phyloP scores from a whole-genome alignment of 192 early-diverging fungal species.

The Coemansia sp. region DNA sequence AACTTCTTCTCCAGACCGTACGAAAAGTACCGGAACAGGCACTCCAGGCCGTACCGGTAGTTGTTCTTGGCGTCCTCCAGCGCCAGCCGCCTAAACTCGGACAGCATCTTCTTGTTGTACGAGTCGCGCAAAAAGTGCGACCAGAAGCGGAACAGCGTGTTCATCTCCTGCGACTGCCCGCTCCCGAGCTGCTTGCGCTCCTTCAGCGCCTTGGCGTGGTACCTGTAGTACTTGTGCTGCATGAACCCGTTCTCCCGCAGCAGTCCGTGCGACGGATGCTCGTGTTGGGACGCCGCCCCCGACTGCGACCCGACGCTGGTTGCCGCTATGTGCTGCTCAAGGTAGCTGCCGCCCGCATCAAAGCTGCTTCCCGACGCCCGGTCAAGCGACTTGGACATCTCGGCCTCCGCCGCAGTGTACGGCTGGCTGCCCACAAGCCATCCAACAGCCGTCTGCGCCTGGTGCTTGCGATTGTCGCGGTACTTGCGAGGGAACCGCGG shows the following conservation, averaged over 20 bases:
- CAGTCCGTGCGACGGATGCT: slow-evolving; percentile 92
- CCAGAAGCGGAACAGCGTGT: slow-evolving; percentile 97
- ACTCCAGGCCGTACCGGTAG: slow-evolving; percentile 96
- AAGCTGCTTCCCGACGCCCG: slow-evolving; percentile 50
- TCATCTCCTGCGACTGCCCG: slow-evolving; percentile 95
- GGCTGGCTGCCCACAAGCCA: slow-evolving; percentile 75
- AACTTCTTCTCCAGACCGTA: slow-evolving; percentile 92
- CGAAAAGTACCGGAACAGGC: slow-evolving; percentile 95
- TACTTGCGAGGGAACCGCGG: slow-evolving; percentile 55
- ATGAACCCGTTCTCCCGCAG: slow-evolving; percentile 96
- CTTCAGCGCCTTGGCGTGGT: slow-evolving; percentile 87
- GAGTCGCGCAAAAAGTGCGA: slow-evolving; percentile 96
- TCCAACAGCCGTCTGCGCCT: slow-evolving; percentile 69
- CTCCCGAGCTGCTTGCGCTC: slow-evolving; percentile 89
- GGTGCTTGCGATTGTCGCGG: slow-evolving; percentile 65
- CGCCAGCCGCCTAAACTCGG: slow-evolving; percentile 87
- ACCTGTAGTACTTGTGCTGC: slow-evolving; percentile 96
- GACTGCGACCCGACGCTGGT: slow-evolving; percentile 24
- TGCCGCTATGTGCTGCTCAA: slow-evolving; percentile 31
- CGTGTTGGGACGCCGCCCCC: slow-evolving; percentile 54
- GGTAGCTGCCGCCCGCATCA: slow-evolving; percentile 28
- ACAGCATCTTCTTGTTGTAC: slow-evolving; percentile 92
- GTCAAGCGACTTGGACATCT: slow-evolving; percentile 58
- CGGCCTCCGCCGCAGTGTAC: slow-evolving; percentile 57
- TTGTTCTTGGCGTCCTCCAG: slow-evolving; percentile 83